Evolutionary conservation across 768 basidiomycete species (phyloP), one percentile per base, ranked within the genome.

Genomic region (Leucosporidium creatinivorum): DNA sequence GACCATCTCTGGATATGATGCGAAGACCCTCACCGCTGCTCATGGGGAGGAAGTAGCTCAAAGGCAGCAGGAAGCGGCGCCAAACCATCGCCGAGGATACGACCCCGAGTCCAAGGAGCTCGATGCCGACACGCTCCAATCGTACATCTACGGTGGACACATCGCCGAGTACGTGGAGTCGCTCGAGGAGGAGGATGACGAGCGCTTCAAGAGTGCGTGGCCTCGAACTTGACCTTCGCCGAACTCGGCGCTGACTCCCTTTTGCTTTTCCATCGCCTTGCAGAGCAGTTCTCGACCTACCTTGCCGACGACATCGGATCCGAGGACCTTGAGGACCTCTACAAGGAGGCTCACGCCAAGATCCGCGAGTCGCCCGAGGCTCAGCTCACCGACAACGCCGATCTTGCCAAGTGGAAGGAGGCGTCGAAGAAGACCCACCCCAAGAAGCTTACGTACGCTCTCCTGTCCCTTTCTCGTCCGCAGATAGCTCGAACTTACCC

Each of bases 101-200:
- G 96, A 99, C 80, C 81, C 87, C 67, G 96, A 99, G 80, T 77
- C 80, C 79, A 99, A 99, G 84, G 82, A 87, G 79, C 85, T 99
- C 69, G 93, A 99, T 70, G 86, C 91, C 54, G 96, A 98, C 80
- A 85, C 87, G 65, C 83, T 98, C 77, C 92, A 94, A 79, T 94
- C 94, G 81, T 99, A 99, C 83, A 98, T 99, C 79, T 75, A 74
- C 67, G 69, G 75, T 30, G 68, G 93, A 61, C 96, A 99, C 79
- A 88, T 99, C 65, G 91, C 96, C 60, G 96, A 98, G 81, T 99
- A 98, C 84, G 98, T 99, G 96, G 91, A 98, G 82, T 89, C 87
- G 65, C 82, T 98, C 62, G 96, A 99, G 82, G 96, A 99, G 84
- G 96, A 99, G 82, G 96, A 99, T 78, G 96, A 98, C 76, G 94